Base-by-base conservation (phyloP, 306 rosid species). In the Mimosa pudica region DNA sequence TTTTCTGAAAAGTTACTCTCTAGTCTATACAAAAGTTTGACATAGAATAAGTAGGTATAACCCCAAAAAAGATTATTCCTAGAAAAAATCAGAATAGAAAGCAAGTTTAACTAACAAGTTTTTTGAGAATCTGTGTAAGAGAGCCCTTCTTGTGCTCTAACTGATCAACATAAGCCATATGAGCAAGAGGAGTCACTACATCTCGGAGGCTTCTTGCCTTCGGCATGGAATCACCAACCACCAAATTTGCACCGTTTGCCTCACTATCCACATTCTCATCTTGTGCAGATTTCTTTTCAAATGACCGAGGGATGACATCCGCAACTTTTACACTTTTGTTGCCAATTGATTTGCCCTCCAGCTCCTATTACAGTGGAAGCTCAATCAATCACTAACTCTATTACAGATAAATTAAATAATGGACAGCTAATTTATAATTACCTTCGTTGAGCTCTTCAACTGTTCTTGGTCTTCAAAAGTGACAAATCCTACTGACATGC, bases 111-210 rank as follows among this genome's bases (percentile, higher is more conserved):
- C 92, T 87, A 70, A 95, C 99, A 77, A 95, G 97, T 60, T 57
- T 87, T 82, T 95, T 93, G 78, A 95, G 97, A 82, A 85, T 84
- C 89, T 91, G 93, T 86, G 77, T 71, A 70, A 93, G 83, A 76
- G 96, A 82, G 80, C 62, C 87, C 85, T 84, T 95, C 79, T 95
- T 95, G 82, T 89, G 97, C 84, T 93, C 98, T 84, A 95, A 82
- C 81, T 95, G 99, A 79, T 95, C 98, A 69, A 51, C 84, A 71
- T 93, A 95, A 38, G 93, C n/a, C 93, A 90, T 73, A 86, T 95
- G 94, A 72, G 98, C 93, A 13, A 95, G 91, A 68, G 99, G 97
- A 78, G 98, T 86, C 88, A 90, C 99, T 48, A 68, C 96, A 68
- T 90, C 88, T 3, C 93, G 89, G 70, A 85, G 85, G 63, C 79